phyloP scores from a whole-genome alignment of 768 basidiomycete genomes.

The Boletus rubroflammeus region DNA sequence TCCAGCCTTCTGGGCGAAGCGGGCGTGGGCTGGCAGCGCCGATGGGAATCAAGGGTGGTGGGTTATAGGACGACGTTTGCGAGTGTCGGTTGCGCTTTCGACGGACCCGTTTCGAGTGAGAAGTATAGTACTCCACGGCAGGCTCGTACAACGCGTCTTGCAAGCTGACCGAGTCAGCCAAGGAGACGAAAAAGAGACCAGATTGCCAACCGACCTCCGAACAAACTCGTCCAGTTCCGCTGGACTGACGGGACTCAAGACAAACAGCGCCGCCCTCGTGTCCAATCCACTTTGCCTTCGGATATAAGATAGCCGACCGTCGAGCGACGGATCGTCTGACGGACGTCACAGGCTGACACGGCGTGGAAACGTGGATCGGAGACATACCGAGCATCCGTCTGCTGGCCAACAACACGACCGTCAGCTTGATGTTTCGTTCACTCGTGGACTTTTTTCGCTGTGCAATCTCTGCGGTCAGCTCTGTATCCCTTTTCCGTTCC shows the following conservation, averaged over 20 bases:
- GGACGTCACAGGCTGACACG: neutral
- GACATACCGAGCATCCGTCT: constrained; percentile 77
- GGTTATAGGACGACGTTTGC: constrained; percentile 49
- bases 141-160: constrained; percentile 87
- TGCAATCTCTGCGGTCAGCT: constrained; percentile 77
- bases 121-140: constrained; percentile 88
- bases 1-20: constrained; percentile 86
- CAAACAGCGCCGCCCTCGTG: constrained; percentile 89
- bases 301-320: constrained; percentile 80
- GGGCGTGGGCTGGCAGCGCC: constrained; percentile 46
- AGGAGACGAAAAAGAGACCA: neutral
- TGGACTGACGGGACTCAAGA: constrained; percentile 87
- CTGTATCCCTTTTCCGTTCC: constrained; percentile 69
- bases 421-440: constrained; percentile 90
- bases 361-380: neutral
- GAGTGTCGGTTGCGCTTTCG: constrained; percentile 85
- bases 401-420: constrained; percentile 90
- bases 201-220: constrained; percentile 48
- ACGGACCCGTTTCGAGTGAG: constrained; percentile 88
- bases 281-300: constrained; percentile 86
- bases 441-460: constrained; percentile 72
- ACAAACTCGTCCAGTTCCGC: constrained; percentile 88
- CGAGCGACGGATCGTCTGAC: constrained; percentile 80
- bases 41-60: constrained; percentile 44
- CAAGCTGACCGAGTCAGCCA: constrained; percentile 45